Conservation (phyloP, 2,329 filamentous ascomycete genomes). For the Fusarium camptoceras region DNA sequence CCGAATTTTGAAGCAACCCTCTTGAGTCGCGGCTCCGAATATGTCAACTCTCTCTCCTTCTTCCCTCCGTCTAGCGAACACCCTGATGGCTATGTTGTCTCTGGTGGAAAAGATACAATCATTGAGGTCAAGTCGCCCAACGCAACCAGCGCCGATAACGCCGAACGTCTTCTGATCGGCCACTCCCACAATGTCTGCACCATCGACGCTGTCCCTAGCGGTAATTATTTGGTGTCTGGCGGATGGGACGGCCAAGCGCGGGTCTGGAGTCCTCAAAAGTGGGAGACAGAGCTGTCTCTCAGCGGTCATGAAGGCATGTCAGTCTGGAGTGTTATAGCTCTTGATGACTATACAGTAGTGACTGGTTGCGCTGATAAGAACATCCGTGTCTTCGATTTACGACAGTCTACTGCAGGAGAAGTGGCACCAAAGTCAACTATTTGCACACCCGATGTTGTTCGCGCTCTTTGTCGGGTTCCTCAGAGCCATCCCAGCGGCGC, state of each 20-base stretch:
- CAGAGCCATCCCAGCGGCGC: conserved; percentile 81
- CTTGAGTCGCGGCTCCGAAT: conserved; percentile 82
- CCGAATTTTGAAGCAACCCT: conserved; percentile 82
- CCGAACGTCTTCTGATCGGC: conserved; percentile 86
- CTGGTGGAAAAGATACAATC: conserved; percentile 90
- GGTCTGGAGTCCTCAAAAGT: conserved; percentile 86
- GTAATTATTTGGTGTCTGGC: conserved; percentile 84
- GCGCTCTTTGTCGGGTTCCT: conserved; percentile 88
- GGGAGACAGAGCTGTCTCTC: conserved; percentile 80
- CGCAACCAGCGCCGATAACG: conserved; percentile 76
- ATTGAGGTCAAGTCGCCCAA: conserved; percentile 87
- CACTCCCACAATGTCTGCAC: conserved; percentile 91
- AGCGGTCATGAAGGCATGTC: conserved; percentile 78
- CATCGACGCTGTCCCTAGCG: conserved; percentile 80
- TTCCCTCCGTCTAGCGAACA: conserved; percentile 75
- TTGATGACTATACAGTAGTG: conserved; percentile 82
- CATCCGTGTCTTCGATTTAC: conserved; percentile 84
- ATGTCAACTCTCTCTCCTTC: conserved; percentile 87
- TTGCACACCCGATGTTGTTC: conserved; percentile 82
- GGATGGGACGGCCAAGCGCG: conserved; percentile 93
- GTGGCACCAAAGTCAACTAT: conserved; percentile 66
- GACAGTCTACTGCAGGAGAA: conserved; percentile 67
- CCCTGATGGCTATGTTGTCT: conserved; percentile 84
- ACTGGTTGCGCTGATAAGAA: conserved; percentile 93
- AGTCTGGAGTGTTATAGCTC: conserved; percentile 92